Evolutionary conservation across 805 yeast genomes (phyloP).

Genomic region (Wickerhamiella azymoides): DNA sequence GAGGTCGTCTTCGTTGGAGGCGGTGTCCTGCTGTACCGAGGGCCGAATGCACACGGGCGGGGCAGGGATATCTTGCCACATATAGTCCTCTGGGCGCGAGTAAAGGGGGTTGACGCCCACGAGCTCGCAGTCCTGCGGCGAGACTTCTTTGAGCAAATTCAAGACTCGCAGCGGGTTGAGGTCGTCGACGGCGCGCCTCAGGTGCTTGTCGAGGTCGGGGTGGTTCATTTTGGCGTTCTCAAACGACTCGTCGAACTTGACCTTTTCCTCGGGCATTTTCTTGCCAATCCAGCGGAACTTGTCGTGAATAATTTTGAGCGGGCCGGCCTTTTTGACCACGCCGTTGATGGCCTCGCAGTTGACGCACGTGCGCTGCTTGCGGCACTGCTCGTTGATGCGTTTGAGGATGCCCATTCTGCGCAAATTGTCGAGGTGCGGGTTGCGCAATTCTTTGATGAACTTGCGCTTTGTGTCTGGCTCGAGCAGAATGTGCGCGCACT

Average conservation of each 20-base stretch:
- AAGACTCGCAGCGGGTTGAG: slow-evolving; percentile 83
- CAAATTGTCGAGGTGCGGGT: slow-evolving; percentile 80
- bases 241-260: slow-evolving; percentile 77
- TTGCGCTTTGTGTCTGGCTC: slow-evolving; percentile 58
- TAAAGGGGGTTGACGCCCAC: slow-evolving; percentile 78
- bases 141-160: slow-evolving; percentile 71
- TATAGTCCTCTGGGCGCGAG: slow-evolving; percentile 90
- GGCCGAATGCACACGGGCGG: slow-evolving; percentile 99
- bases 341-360: slow-evolving; percentile 85
- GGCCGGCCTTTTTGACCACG: slow-evolving; percentile 94
- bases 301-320: slow-evolving; percentile 89
- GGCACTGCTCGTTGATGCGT: slow-evolving; percentile 78
- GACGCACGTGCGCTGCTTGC: slow-evolving; percentile 84
- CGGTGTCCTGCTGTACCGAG: slow-evolving; percentile 85
- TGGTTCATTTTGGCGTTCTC: slow-evolving; percentile 55
- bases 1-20: slow-evolving; percentile 92
- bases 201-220: slow-evolving; percentile 81
- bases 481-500: slow-evolving; percentile 64
- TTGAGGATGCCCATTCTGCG: slow-evolving; percentile 83
- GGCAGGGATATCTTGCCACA: slow-evolving; percentile 95
- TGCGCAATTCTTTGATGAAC: slow-evolving; percentile 63
- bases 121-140: slow-evolving; percentile 80
- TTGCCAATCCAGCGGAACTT: slow-evolving; percentile 93
- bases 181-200: slow-evolving; percentile 81
- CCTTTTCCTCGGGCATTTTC: slow-evolving; percentile 70